Percentiles rank a stretch among this genome's conserved stretches.
phyloP scores from a whole-genome alignment of 208 protist genomes.

The Crithidia expoeki region DNA sequence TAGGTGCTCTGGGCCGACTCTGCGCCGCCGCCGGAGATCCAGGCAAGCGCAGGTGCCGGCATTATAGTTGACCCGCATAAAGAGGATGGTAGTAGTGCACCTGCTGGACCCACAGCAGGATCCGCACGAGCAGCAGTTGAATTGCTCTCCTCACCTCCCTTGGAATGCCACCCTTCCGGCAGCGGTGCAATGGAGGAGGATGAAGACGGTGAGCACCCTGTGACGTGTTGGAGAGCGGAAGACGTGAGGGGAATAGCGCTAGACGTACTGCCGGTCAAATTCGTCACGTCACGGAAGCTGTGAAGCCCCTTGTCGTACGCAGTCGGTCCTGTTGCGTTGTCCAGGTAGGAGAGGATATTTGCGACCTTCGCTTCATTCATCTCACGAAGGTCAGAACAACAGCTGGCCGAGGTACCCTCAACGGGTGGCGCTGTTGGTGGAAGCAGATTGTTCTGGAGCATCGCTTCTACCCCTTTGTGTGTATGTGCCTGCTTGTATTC shows the following conservation, averaged over 20 bases:
- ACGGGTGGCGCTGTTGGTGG: neutral
- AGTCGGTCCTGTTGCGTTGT: conserved; percentile 35
- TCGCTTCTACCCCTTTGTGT: conserved; percentile 1
- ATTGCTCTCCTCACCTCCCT: too few species aligned
- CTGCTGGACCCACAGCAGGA: neutral
- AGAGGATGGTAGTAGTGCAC: neutral
- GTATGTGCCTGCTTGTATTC: neutral
- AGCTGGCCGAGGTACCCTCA: conserved; percentile 34
- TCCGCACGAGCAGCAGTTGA: neutral
- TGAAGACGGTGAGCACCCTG: conserved; percentile 24
- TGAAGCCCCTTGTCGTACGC: neutral
- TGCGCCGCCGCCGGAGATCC: conserved; percentile 24
- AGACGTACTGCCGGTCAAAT: conserved; percentile 12
- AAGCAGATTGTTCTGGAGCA: conserved; percentile 7
- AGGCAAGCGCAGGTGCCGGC: conserved; percentile 11
- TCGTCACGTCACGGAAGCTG: conserved; percentile 19
- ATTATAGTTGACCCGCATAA: conserved; percentile 2
- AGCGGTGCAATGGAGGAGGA: conserved; percentile 17
- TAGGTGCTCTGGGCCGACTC: conserved; percentile 67
- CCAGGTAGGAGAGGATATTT: conserved; percentile 86
- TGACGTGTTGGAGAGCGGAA: conserved; percentile 41
- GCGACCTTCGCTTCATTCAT: conserved; percentile 89
- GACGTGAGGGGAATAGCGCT: conserved; percentile 40
- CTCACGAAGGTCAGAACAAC: conserved; percentile 81
- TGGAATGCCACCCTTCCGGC: conserved; percentile 4